phyloP scores from a whole-genome alignment of 2,329 filamentous ascomycete species.

The Sporothrix phasma region DNA sequence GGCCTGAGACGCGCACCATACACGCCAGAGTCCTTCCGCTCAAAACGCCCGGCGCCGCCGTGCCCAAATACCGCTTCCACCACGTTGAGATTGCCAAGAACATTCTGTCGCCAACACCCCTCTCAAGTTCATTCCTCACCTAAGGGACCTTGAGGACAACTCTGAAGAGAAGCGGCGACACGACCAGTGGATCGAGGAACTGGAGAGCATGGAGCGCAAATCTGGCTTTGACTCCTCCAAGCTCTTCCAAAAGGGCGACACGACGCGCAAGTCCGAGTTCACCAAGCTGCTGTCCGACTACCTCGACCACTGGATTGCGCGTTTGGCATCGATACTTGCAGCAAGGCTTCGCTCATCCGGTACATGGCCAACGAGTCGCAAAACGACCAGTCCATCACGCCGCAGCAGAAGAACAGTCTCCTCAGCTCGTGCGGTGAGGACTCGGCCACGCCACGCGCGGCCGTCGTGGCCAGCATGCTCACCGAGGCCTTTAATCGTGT shows the following conservation, averaged over 20 bases:
- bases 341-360: slow-evolving; percentile 42
- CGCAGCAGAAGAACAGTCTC: slow-evolving; percentile 44
- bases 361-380: slow-evolving; percentile 41
- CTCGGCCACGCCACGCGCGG: slow-evolving; percentile 31
- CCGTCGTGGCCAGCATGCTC: slow-evolving; percentile 39
- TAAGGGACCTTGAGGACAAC: slow-evolving; percentile 46
- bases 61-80: slow-evolving; percentile 50
- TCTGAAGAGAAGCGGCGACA: slow-evolving; percentile 42
- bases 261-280: slow-evolving; percentile 42
- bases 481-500: slow-evolving; percentile 48
- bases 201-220: slow-evolving; percentile 47
- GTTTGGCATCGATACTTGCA: slow-evolving; percentile 41
- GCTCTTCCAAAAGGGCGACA: slow-evolving; percentile 39
- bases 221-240: slow-evolving; percentile 48
- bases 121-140: slow-evolving; percentile 49
- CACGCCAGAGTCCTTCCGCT: slow-evolving; percentile 32
- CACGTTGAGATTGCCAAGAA: slow-evolving; percentile 51
- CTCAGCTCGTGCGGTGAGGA: slow-evolving; percentile 36
- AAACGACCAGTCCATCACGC: slow-evolving; percentile 39
- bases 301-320: slow-evolving; percentile 43
- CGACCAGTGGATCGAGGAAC: slow-evolving; percentile 45
- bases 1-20: slow-evolving; percentile 10
- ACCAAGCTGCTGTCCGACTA: slow-evolving; percentile 43
- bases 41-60: slow-evolving; percentile 40
- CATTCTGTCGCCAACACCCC: slow-evolving; percentile 49